Base-by-base conservation (phyloP, 2,329 filamentous ascomycete genomes). In the Pyricularia grisea region DNA sequence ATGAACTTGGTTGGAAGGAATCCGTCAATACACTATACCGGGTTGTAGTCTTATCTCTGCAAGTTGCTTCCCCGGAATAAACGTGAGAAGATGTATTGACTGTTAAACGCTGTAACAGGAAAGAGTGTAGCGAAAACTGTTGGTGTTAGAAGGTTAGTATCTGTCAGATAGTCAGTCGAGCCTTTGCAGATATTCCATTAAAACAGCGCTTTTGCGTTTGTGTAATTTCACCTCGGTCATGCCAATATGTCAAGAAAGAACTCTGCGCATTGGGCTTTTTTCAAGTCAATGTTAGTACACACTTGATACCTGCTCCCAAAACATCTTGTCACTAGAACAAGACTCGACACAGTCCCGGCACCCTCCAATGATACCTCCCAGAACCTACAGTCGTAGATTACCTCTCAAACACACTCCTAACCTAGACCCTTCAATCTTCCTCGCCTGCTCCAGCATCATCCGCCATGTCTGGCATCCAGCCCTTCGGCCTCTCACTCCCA, bases 401-500 rank as follows among this genome's bases (percentile, higher is more conserved):
- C 2, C 42, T 2, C 17, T 5, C 4, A 50, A 42, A 50, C 14
- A 50, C 20, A 42, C 12, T 12, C 11, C 12, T n/a, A 14, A 9
- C 30, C n/a, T 10, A 42, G 31, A 50, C 17, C 9, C 20, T n/a
- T 23, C 58, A 67, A n/a, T 67, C 66, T 11, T 67, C 66, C 66
- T 50, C 66, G 12, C 50, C 66, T 9, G 23, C 42, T 11, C 36
- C 14, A 14, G 17, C 28, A 20, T 42, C 68, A 25, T 61, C 65
- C 11, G 33, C 71, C 17, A 70, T 78, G 76, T 97, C 94, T 4
- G 94, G 94, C 76, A 95, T 86, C 94, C 94, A 98, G 0, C 94
- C 94, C 76, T 91, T 92, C 0, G 94, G 94, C 71, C 93, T 83
- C 82, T 99, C 95, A 68, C 90, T 92, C 0, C 94, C 94, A 68